These are phyloP conservation scores for Candida quercuum DNA, from an alignment of 805 yeast species.

Conservation along the genomic window DNA sequence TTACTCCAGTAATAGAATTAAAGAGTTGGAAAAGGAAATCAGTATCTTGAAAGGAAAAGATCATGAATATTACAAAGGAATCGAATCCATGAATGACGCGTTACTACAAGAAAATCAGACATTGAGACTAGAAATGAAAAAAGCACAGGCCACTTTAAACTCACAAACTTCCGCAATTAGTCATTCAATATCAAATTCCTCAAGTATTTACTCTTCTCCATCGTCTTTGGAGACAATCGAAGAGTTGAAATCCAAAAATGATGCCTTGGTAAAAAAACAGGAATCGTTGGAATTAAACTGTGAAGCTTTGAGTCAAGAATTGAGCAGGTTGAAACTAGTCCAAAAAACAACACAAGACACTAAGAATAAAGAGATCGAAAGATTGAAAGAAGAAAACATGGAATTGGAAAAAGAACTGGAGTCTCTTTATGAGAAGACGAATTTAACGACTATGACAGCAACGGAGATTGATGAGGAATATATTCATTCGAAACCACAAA, in stretches of 20 bases:
- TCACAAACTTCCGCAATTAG: too few relatives aligned
- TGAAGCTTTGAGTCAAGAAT: slow-evolving; percentile 7
- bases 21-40: slow-evolving; percentile 10
- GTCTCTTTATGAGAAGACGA: slow-evolving; percentile 1
- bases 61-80: slow-evolving; percentile 4
- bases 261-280: background rate
- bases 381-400: slow-evolving; percentile 8
- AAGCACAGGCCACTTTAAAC: too few relatives aligned
- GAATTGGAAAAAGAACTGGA: slow-evolving; percentile 11
- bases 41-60: slow-evolving; percentile 3
- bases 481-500: background rate
- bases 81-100: background rate
- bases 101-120: slow-evolving; percentile 3
- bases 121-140: background rate
- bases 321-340: slow-evolving; percentile 8
- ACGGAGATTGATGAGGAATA: background rate
- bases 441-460: slow-evolving; percentile 1
- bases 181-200: too few relatives aligned
- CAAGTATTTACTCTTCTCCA: too few relatives aligned
- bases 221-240: background rate
- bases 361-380: slow-evolving; percentile 8
- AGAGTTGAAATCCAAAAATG: background rate
- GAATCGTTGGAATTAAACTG: slow-evolving; percentile 7
- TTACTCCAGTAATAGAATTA: background rate
- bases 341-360: slow-evolving; percentile 6